Evolutionary conservation across 2,329 filamentous ascomycete genomes (phyloP).

Genomic region (Penicillium sp.): DNA sequence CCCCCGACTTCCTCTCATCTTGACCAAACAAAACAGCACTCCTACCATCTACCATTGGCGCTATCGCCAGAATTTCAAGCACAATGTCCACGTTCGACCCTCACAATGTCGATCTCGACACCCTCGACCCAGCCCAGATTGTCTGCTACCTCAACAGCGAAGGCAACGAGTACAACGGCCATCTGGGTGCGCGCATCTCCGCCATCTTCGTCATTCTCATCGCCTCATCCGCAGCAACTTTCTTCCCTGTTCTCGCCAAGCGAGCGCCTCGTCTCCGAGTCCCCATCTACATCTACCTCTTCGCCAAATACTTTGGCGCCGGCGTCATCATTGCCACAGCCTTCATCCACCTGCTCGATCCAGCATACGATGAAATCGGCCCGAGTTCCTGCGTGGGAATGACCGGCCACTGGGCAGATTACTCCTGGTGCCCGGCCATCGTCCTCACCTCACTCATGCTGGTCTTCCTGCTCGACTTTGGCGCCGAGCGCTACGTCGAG

Average conservation of each 20-base stretch:
- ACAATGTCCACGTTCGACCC: conserved; percentile 32
- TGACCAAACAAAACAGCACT: no score
- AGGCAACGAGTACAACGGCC: conserved; percentile 51
- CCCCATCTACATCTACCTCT: conserved; percentile 42
- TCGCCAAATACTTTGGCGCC: conserved; percentile 44
- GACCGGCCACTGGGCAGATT: conserved; percentile 48
- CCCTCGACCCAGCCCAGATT: conserved; percentile 39
- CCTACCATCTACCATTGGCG: background rate
- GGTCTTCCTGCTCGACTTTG: conserved; percentile 39
- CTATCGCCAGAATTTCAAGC: background rate
- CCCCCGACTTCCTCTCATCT: background rate
- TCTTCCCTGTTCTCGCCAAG: conserved; percentile 46
- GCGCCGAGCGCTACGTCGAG: conserved; percentile 20
- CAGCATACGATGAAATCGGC: conserved; percentile 42
- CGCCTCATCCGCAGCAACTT: conserved; percentile 36
- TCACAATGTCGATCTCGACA: conserved; percentile 40
- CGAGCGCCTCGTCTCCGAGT: conserved; percentile 33
- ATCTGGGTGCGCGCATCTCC: conserved; percentile 39
- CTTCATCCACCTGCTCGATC: conserved; percentile 45
- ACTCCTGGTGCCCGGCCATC: conserved; percentile 50
- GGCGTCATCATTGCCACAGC: conserved; percentile 46
- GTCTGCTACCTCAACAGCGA: conserved; percentile 46
- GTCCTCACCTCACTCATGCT: conserved; percentile 44
- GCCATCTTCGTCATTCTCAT: conserved; percentile 43
- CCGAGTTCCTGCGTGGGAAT: conserved; percentile 48